phyloP scores from a whole-genome alignment of 768 basidiomycete species.

The Amanita exitialis region DNA sequence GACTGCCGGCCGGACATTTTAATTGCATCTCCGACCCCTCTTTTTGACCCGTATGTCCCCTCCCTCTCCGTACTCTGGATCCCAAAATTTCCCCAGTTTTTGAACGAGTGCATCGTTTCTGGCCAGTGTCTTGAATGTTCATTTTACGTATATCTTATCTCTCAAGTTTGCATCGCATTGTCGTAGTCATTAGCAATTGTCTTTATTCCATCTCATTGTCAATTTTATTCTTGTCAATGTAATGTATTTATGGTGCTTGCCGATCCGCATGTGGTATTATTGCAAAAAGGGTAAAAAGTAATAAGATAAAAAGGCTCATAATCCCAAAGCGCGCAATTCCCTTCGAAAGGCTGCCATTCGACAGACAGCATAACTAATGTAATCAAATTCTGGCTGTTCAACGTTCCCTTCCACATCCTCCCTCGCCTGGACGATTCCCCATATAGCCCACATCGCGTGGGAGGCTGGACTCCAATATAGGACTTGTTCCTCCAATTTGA shows the following conservation, averaged over 20 bases:
- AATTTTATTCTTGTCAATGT: conserved; percentile 15
- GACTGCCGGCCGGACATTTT: conserved; percentile 34
- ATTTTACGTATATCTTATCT: conserved; percentile 31
- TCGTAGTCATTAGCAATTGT: conserved; percentile 27
- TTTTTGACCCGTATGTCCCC: background rate
- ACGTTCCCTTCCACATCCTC: conserved; percentile 56
- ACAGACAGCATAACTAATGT: conserved; percentile 69
- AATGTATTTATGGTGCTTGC: conserved; percentile 2
- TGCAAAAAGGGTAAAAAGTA: no score
- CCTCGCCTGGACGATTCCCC: conserved; percentile 88
- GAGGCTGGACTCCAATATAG: conserved; percentile 83
- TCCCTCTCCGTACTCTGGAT: background rate
- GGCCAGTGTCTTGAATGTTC: conserved; percentile 23
- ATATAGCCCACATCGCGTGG: conserved; percentile 89
- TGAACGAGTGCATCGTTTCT: background rate
- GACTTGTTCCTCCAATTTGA: conserved; percentile 70
- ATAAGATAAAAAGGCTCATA: conserved; percentile 9
- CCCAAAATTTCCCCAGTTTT: conserved; percentile 7
- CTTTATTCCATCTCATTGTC: conserved; percentile 35
- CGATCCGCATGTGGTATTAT: background rate
- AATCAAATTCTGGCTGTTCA: conserved; percentile 77
- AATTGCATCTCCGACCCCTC: conserved; percentile 9
- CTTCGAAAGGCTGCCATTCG: conserved; percentile 56
- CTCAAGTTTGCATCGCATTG: conserved; percentile 27
- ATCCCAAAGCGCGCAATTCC: conserved; percentile 39